Percentiles rank a stretch among this genome's conserved stretches.
phyloP scores from a whole-genome alignment of 2,329 filamentous ascomycete genomes.

The Fusarium palustre region DNA sequence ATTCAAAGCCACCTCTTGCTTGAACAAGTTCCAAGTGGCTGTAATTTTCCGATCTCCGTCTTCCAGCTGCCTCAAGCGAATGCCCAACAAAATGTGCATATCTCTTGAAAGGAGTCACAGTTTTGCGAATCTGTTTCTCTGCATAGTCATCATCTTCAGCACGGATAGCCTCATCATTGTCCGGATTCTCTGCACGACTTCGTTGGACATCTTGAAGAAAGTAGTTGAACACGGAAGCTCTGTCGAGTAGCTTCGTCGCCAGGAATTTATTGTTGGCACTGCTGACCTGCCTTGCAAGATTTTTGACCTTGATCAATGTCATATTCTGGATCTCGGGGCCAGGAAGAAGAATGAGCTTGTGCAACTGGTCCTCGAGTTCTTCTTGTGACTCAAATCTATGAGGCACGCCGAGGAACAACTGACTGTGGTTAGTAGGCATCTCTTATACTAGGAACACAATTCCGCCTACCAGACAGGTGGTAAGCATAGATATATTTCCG shows the following conservation, averaged over 20 bases:
- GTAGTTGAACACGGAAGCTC: background rate
- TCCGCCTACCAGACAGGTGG: background rate
- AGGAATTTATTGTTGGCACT: background rate
- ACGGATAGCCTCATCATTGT: too few species aligned
- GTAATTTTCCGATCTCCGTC: fast-evolving
- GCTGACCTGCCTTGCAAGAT: background rate
- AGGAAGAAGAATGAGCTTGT: background rate
- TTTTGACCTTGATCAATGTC: background rate
- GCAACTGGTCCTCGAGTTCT: background rate
- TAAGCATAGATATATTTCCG: background rate
- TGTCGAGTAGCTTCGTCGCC: background rate
- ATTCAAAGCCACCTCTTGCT: background rate
- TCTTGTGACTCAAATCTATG: constrained; percentile 1
- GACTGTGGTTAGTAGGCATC: fast-evolving
- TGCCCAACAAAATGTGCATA: background rate
- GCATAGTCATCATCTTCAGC: too few species aligned
- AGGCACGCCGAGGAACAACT: background rate
- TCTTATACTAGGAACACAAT: fast-evolving
- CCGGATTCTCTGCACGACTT: background rate
- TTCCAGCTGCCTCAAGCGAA: background rate
- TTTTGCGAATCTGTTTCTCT: background rate
- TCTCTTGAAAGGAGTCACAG: background rate
- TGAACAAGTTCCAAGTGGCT: background rate
- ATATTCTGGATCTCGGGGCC: background rate
- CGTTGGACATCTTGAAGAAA: background rate